These are phyloP conservation scores for Malania oleifera DNA, from an alignment of 164 flowering plant species.

Conservation along the genomic window DNA sequence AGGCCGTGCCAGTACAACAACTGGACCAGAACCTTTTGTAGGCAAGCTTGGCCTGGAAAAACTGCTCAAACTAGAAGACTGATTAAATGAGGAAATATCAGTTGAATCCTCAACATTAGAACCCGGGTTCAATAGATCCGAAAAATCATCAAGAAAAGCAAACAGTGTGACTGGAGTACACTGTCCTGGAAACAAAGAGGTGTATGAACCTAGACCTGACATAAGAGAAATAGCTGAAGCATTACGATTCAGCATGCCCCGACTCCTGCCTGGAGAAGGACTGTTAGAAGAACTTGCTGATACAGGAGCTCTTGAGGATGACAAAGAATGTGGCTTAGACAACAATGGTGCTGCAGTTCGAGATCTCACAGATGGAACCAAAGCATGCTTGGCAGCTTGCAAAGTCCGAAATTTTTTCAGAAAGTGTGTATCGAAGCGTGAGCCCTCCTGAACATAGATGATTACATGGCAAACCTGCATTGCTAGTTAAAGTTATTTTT, in stretches of 20 bases:
- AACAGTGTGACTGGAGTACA: conserved; percentile 79
- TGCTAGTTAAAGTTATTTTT: conserved; percentile 23
- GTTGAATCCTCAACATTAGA: conserved; percentile 38
- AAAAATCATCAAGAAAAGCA: conserved; percentile 76
- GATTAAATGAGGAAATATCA: conserved; percentile 39
- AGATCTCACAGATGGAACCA: conserved; percentile 58
- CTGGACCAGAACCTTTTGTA: conserved; percentile 58
- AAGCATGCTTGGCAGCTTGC: conserved; percentile 76
- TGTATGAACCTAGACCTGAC: conserved; percentile 75
- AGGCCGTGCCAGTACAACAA: conserved; percentile 83
- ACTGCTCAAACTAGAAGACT: conserved; percentile 37
- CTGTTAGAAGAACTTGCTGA: conserved; percentile 27
- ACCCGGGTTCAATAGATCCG: conserved; percentile 31
- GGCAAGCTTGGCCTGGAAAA: conserved; percentile 44
- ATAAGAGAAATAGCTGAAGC: conserved; percentile 56
- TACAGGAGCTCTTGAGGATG: conserved; percentile 32
- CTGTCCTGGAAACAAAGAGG: conserved; percentile 83
- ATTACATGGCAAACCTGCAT: conserved; percentile 95
- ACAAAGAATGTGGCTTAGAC: conserved; percentile 39
- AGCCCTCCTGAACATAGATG: conserved; percentile 75
- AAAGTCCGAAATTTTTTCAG: conserved; percentile 68
- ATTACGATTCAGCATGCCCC: conserved; percentile 42
- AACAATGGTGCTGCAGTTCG: conserved; percentile 29
- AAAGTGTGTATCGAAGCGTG: conserved; percentile 58
- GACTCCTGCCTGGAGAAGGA: conserved; percentile 58